Evolutionary conservation across 2,329 filamentous ascomycete species (phyloP).

Genomic region (Gliomastix tumulicola): DNA sequence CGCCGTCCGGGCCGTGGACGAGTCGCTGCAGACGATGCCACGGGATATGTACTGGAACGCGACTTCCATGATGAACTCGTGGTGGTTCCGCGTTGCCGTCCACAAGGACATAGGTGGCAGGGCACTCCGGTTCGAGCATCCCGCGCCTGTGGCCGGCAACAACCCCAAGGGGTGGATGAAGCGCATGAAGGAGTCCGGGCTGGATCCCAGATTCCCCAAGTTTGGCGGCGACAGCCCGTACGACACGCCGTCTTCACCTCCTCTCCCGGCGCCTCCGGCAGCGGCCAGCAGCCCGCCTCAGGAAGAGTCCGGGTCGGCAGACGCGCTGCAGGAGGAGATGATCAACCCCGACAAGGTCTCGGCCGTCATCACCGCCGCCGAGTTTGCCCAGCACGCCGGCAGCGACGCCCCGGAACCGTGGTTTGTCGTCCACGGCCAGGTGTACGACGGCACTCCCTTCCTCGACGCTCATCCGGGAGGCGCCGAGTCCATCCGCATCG

Average conservation of each 20-base stretch:
- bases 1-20: background rate
- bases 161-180: background rate
- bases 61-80: background rate
- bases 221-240: background rate
- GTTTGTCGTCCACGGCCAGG: background rate
- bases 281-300: background rate
- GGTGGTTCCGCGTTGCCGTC: background rate
- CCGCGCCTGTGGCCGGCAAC: background rate
- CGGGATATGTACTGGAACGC: background rate
- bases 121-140: background rate
- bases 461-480: background rate
- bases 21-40: conserved; percentile 6
- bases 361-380: background rate
- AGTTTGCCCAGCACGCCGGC: background rate
- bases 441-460: background rate
- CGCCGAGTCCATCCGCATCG: background rate
- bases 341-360: background rate
- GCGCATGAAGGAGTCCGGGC: background rate
- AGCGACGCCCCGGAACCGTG: background rate
- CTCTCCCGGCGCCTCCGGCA: no score
- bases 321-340: background rate
- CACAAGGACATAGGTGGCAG: background rate
- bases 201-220: background rate
- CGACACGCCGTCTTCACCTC: background rate
- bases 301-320: background rate